Evolutionary conservation across 371 early-diverging fungal genomes (phyloP).

Genomic region (Mucor saturninus): DNA sequence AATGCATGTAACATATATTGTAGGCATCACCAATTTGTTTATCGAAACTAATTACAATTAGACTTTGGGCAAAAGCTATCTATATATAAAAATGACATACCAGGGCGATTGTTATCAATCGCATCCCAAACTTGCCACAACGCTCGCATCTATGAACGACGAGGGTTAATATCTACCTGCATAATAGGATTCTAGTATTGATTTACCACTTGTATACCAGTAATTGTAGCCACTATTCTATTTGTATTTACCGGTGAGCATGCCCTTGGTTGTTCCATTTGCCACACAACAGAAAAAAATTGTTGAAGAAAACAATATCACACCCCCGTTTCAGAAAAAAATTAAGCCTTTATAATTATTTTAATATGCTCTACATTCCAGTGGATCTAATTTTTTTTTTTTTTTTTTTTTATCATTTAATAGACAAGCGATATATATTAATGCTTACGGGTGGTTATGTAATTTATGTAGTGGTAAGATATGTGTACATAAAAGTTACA

Average conservation of each 20-base stretch:
- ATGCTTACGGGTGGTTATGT: background rate
- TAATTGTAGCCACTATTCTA: background rate
- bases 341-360: background rate
- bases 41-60: slow-evolving; percentile 18
- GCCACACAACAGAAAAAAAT: background rate
- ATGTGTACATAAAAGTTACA: background rate
- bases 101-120: slow-evolving; percentile 11
- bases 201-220: slow-evolving; percentile 9
- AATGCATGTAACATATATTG: slow-evolving; percentile 28
- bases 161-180: background rate
- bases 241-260: background rate
- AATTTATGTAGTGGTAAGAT: background rate
- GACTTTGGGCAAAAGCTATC: background rate
- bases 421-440: background rate
- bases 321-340: background rate
- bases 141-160: background rate
- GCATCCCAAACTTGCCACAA: slow-evolving; percentile 22
- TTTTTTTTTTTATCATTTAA: background rate
- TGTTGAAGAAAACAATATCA: background rate
- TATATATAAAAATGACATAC: slow-evolving; percentile 4
- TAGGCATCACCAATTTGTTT: slow-evolving; percentile 23
- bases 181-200: background rate
- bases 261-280: background rate
- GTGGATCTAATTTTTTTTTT: background rate
- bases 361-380: slow-evolving; percentile 7